Conservation (phyloP, 2,329 filamentous ascomycete species). For the Fusarium udum region DNA sequence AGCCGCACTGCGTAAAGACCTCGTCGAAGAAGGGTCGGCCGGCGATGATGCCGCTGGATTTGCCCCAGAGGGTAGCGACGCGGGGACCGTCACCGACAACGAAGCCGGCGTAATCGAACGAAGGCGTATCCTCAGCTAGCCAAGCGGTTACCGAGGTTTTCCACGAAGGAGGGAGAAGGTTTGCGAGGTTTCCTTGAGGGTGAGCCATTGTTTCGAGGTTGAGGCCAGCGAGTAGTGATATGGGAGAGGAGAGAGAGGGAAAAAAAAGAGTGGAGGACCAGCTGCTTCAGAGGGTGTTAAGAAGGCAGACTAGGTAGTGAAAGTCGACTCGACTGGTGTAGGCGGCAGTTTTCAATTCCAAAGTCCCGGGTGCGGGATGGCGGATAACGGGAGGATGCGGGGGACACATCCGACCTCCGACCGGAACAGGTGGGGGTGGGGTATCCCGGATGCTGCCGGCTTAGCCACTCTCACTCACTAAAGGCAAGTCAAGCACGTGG, state of each 20-base stretch:
- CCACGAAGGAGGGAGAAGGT: slow-evolving; percentile 87
- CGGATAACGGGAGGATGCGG: slow-evolving; percentile 25
- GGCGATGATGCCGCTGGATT: slow-evolving; percentile 82
- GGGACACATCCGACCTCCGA: slow-evolving; percentile 12
- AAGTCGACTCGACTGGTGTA: neutral
- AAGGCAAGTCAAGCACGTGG: neutral
- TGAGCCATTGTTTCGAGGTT: slow-evolving; percentile 25
- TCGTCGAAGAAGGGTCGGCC: slow-evolving; percentile 96
- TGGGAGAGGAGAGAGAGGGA: neutral
- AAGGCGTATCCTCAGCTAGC: slow-evolving; percentile 96
- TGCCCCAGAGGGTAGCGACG: slow-evolving; percentile 73
- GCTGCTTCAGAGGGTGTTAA: neutral
- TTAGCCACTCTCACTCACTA: neutral
- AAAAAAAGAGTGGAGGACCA: neutral
- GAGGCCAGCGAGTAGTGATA: neutral
- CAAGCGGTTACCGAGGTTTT: slow-evolving; percentile 82
- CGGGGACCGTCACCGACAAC: slow-evolving; percentile 81
- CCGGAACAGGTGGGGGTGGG: slow-evolving; percentile 35
- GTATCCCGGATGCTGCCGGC: slow-evolving; percentile 17
- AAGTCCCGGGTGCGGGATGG: slow-evolving; percentile 16
- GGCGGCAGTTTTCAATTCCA: slow-evolving; percentile 1
- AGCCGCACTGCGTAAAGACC: slow-evolving; percentile 88
- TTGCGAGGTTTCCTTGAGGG: slow-evolving; percentile 58
- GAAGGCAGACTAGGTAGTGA: neutral
- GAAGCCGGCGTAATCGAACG: slow-evolving; percentile 96